Evolutionary conservation across 2,329 filamentous ascomycete species (phyloP), one percentile per base, ranked within the genome.

Genomic region (Colletotrichum cereale): DNA sequence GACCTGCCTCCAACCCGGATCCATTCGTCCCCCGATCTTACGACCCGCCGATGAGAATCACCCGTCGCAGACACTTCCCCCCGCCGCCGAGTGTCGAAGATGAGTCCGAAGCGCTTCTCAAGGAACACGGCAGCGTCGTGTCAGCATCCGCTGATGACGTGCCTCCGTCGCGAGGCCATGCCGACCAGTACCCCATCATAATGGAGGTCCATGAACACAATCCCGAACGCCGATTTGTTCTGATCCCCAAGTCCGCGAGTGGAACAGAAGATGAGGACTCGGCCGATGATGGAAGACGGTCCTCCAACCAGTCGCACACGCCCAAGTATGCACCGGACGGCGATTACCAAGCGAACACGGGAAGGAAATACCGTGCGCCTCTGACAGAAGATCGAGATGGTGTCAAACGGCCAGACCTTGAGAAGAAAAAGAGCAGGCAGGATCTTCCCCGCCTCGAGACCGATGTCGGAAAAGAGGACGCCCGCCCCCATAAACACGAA

Each of bases 11-110:
- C 48, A 57, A 66, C 29, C 61, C 66, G 42, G 61, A 71, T 57
- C 21, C 67, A 26, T 14, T 66, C 11, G 36, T 66, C 12, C 62
- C 64, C 21, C 44, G 72, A 14, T 44, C 73, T 73, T 47, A 72
- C 55, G 73, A 52, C 74, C 75, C 70, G 74, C 77, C 36, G 62
- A 16, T 29, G n/a, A 71, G 62, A 34, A 42, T 48, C 42, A 48
- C 48, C 57, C 71, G 68, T 21, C 71, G 77, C 53, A 80, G 73
- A 66, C 76, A 79, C 72, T 86, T 84, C 77, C 90, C 91, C 7
- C 92, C 91, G 1, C 84, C 85, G 24, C 91, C 92, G 5, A 90
- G 81, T 44, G 91, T 92, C 58, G 92, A 95, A 78, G 92, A 95
- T 77, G 92, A 94, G 79, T 82, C 78, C 21, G 85, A 84, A 18